Percentiles rank a stretch among this genome's conserved stretches.
phyloP scores from a whole-genome alignment of 2,329 filamentous ascomycete species.

The Juglanconis juglandina region DNA sequence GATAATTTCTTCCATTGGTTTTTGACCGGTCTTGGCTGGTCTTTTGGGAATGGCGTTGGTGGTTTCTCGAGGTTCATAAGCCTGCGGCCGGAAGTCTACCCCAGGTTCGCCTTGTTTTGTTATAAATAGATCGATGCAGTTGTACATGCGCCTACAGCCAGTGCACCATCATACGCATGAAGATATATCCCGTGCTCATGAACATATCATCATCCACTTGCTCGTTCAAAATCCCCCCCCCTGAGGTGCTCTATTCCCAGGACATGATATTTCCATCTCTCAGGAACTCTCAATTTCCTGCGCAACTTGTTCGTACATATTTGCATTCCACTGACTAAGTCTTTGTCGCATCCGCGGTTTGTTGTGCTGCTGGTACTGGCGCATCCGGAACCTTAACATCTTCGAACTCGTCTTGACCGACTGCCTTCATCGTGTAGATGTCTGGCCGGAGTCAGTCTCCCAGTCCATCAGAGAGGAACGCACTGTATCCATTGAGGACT shows the following conservation, averaged over 20 bases:
- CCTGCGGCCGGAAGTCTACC: not conserved
- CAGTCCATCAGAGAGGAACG: not conserved
- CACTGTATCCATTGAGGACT: slow-evolving; percentile 33
- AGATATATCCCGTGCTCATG: not conserved
- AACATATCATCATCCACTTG: not conserved
- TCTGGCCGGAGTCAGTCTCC: slow-evolving; percentile 36
- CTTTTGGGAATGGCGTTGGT: slow-evolving; percentile 3
- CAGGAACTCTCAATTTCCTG: not conserved
- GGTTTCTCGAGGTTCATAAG: not conserved
- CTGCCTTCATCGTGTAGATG: slow-evolving; percentile 68
- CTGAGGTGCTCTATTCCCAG: not conserved
- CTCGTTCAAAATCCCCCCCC: too few species aligned
- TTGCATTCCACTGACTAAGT: slow-evolving; percentile 6
- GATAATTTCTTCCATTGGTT: slow-evolving; percentile 2
- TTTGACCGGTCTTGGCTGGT: not conserved
- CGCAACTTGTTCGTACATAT: not conserved
- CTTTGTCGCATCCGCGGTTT: slow-evolving; percentile 26
- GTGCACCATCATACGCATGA: not conserved
- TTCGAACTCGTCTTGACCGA: slow-evolving; percentile 95
- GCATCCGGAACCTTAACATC: slow-evolving; percentile 86
- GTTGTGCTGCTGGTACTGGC: slow-evolving; percentile 37
- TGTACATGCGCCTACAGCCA: slow-evolving; percentile 8
- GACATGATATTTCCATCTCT: not conserved
- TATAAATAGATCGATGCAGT: slow-evolving; percentile 11
- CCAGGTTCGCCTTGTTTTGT: not conserved